phyloP scores from a whole-genome alignment of 257 asterid genomes.

The Plantago major region DNA sequence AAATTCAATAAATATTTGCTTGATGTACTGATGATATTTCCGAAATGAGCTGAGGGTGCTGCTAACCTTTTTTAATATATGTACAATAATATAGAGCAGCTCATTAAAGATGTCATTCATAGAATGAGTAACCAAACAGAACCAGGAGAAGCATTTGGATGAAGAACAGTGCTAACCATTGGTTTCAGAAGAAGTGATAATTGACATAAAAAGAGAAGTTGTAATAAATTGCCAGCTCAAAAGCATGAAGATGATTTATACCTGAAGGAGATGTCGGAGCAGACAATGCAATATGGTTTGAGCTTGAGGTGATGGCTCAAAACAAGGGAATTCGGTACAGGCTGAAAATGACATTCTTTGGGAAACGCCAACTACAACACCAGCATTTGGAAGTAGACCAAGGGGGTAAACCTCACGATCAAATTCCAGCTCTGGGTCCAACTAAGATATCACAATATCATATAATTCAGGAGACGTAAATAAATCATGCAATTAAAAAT shows the following conservation, averaged over 20 bases:
- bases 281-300: constrained; percentile 97
- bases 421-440: constrained; percentile 99
- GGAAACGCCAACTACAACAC: constrained; percentile 97
- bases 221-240: constrained; percentile 13
- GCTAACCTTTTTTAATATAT: too few species aligned
- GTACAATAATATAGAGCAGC: too few species aligned
- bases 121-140: neutral
- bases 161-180: constrained; percentile 1
- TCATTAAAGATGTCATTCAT: constrained; percentile 4
- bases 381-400: constrained; percentile 94
- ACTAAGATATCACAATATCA: constrained; percentile 44
- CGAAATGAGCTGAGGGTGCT: too few species aligned
- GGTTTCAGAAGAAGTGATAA: constrained; percentile 13
- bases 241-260: constrained; percentile 21
- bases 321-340: constrained; percentile 97
- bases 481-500: constrained; percentile 19
- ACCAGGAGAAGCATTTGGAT: constrained; percentile 8
- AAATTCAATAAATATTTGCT: too few species aligned
- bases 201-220: neutral
- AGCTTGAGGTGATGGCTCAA: constrained; percentile 98
- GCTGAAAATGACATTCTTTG: constrained; percentile 99
- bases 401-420: constrained; percentile 99
- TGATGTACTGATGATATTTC: too few species aligned
- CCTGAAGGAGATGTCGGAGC: constrained; percentile 99
- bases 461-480: constrained; percentile 22